Evolutionary conservation across 1,139 yeast genomes (phyloP).

Genomic region (Kurtzmaniella quercitrusa): DNA sequence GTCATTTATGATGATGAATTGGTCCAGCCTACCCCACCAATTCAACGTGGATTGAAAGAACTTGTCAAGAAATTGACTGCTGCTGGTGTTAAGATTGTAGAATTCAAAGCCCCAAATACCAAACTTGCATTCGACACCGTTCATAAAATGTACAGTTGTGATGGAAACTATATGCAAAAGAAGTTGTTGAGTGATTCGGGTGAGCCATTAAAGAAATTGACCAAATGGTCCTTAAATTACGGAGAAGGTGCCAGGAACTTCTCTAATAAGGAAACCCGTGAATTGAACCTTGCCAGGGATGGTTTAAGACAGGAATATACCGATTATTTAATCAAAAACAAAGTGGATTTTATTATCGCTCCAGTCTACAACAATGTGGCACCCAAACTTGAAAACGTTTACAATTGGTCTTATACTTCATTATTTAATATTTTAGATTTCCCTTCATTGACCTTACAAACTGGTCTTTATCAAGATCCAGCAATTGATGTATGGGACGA

Average conservation of each 20-base stretch:
- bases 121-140: slow-evolving; percentile 50
- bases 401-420: slow-evolving; percentile 75
- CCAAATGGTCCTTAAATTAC: slow-evolving; percentile 54
- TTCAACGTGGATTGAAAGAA: slow-evolving; percentile 31
- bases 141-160: slow-evolving; percentile 49
- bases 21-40: slow-evolving; percentile 53
- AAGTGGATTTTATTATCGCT: slow-evolving; percentile 63
- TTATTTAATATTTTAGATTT: slow-evolving; percentile 63
- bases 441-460: slow-evolving; percentile 59
- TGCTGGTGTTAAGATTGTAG: slow-evolving; percentile 30
- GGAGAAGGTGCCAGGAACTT: slow-evolving; percentile 52
- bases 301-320: slow-evolving; percentile 51
- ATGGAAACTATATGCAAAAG: slow-evolving; percentile 56
- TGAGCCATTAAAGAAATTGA: slow-evolving; percentile 58
- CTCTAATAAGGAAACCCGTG: slow-evolving; percentile 44
- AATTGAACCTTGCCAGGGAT: slow-evolving; percentile 50
- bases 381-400: slow-evolving; percentile 59
- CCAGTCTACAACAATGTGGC: slow-evolving; percentile 74
- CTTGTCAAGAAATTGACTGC: slow-evolving; percentile 24
- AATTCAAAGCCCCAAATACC: slow-evolving; percentile 51
- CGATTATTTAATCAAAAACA: slow-evolving; percentile 47
- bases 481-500: slow-evolving; percentile 37
- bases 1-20: slow-evolving; percentile 39
- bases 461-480: slow-evolving; percentile 59
- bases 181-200: slow-evolving; percentile 54